Base-by-base conservation (phyloP, 2,329 filamentous ascomycete genomes). In the Pseudopyricularia cyperi region DNA sequence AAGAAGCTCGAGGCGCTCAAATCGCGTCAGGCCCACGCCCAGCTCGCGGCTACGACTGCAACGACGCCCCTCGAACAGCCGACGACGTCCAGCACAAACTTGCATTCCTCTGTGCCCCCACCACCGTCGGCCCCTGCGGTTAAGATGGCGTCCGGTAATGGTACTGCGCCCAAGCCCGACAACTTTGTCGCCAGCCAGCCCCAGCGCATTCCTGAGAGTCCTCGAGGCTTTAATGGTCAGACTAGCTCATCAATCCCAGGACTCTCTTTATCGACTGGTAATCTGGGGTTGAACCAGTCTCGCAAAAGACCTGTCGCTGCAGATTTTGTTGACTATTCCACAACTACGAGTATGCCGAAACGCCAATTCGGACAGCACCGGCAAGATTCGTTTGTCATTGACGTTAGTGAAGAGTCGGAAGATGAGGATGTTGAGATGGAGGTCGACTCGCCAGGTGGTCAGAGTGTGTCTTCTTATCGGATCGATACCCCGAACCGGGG, bases 1-100 rank as follows among this genome's bases (percentile, higher is more conserved):
- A 79, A 88, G 62, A 89, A 88, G 58, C 83, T 95, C 61, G 87
- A 89, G 54, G 84, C 84, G 22, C 80, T 81, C 58, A 82, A 79
- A 58, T 70, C 74, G 34, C 70, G 76, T 32, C 71, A 76, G 19
- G 47, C 49, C 0, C 17, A 51, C 3, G 35, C 46, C 17, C 52
- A 58, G 33, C 44, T 33, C n/a, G 30, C 53, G 9, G 33, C 37
- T 17, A 28, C 50, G 7, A 19, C 37, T 35, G 39, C 24, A 3
- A 26, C 55, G n/a, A 19, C 44, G 19, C 39, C 51, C 32, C 14
- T 22, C 15, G 51, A 35, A 12, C 51, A 34, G 11, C 26, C n/a
- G 15, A 26, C 22, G 5, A 19, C 52, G 9, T 24, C 49, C 15
- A n/a, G 17, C 8, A 19, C 24, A 14, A 19, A 44, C 2, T 44